Base-by-base conservation (phyloP, 2,329 filamentous ascomycete species). In the Sarocladium brachiariae region DNA sequence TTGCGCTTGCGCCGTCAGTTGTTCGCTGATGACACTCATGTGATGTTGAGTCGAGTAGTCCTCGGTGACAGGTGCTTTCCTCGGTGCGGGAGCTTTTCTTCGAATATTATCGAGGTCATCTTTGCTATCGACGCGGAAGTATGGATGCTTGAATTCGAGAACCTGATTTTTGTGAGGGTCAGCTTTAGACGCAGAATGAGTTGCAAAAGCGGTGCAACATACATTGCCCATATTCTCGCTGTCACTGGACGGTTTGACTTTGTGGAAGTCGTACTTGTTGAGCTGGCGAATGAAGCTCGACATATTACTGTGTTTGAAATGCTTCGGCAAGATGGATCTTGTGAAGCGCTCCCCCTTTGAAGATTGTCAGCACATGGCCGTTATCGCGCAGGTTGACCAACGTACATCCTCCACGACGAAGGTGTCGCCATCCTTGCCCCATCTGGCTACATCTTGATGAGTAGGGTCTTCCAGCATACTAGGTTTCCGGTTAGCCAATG, bases 231-330 rank as follows among this genome's bases (percentile, higher is more conserved):
- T 62, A 50, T 56, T 55, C 30, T 67, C 64, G 52, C 61, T 61
- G 41, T 71, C 69, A 48, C 64, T 66, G 2, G 68, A 67, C 14
- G 69, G 68, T 55, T 93, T 82, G 56, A 97, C 91, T 75, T 99
- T 99, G 75, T 99, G 93, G 60, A 99, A 99, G 65, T 96, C 91
- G 68, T 95, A 96, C 66, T 96, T 96, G 74, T 96, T 96, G 52
- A 96, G 74, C 66, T 96, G 91, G 46, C 91, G 86, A 52, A 96
- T 91, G 65, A 96, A 96, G 69, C 90, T 96, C 27, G 91, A 91
- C 72, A 96, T 96, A 67, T 96, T 96, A 78, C 89, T 95, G 71
- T 97, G 93, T 70, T 99, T 99, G 76, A 99, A 99, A 63, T 97
- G 90, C 65, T 97, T 96, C 2, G 93, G 93, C 14, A 99, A 81